Conservation (phyloP, 2,329 filamentous ascomycete genomes). For the Apiospora pterosperma region DNA sequence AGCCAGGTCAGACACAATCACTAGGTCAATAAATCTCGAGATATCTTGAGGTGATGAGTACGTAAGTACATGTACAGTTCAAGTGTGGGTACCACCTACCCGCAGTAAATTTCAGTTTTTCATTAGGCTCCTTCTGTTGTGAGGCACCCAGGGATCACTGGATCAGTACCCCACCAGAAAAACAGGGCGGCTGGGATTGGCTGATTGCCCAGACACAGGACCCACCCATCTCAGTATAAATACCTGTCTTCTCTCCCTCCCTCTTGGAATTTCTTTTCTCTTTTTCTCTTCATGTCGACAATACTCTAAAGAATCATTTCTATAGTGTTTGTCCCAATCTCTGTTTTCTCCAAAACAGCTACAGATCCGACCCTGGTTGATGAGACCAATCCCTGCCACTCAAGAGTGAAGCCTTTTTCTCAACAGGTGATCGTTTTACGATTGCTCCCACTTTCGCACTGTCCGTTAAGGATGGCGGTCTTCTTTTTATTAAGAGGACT, state of each 20-base stretch:
- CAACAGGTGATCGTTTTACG: slow-evolving; percentile 22
- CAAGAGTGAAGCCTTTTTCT: slow-evolving; percentile 74
- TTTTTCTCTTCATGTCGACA: slow-evolving; percentile 59
- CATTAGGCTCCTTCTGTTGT: neutral
- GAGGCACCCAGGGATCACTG: neutral
- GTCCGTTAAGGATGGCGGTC: slow-evolving; percentile 60
- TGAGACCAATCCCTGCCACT: slow-evolving; percentile 84
- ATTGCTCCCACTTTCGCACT: slow-evolving; percentile 50
- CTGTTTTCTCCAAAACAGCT: slow-evolving; percentile 90
- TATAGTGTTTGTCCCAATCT: slow-evolving; percentile 88
- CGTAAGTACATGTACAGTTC: too few species aligned
- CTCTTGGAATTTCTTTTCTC: slow-evolving; percentile 9
- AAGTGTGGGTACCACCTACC: neutral
- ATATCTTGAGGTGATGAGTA: too few species aligned
- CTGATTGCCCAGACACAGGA: neutral
- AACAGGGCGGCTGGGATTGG: neutral
- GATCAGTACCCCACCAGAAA: neutral
- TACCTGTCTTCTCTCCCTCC: slow-evolving; percentile 15
- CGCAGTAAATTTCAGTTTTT: neutral
- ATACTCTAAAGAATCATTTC: slow-evolving; percentile 78
- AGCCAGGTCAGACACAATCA: too few species aligned
- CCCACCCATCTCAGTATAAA: slow-evolving; percentile 35
- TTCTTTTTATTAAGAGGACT: slow-evolving; percentile 32
- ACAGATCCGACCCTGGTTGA: slow-evolving; percentile 95
- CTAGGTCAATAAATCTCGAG: too few species aligned